Evolutionary conservation across 495 filamentous ascomycete species (phyloP).

Genomic region (Cercophora sp.): DNA sequence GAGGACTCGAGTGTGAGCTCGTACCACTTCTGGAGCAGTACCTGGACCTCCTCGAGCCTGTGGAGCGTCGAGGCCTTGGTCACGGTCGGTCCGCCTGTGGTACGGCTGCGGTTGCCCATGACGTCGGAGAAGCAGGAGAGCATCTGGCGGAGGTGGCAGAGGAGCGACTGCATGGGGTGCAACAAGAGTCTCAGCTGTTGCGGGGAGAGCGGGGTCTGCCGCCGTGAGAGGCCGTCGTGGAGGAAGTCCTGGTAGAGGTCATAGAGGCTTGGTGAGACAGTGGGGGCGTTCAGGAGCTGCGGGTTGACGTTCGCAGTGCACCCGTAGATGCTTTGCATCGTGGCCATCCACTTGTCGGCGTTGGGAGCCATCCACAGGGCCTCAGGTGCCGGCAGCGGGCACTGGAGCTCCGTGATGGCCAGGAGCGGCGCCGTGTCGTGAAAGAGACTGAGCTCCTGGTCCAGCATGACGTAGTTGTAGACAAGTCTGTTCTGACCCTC

Average conservation of each 20-base stretch:
- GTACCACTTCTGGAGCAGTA: conserved; percentile 56
- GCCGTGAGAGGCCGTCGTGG: conserved; percentile 36
- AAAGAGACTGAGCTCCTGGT: conserved; percentile 62
- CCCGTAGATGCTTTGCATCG: conserved; percentile 47
- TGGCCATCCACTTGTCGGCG: conserved; percentile 45
- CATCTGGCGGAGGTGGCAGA: conserved; percentile 47
- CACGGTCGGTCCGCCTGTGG: conserved; percentile 29
- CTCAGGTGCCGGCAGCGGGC: conserved; percentile 55
- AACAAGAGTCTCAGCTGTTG: conserved; percentile 49
- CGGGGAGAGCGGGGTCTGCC: conserved; percentile 36
- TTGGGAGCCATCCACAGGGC: conserved; percentile 45
- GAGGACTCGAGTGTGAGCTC: conserved; percentile 40
- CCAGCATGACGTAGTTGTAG: conserved; percentile 64
- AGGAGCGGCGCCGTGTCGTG: conserved; percentile 56
- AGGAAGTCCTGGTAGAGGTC: conserved; percentile 56
- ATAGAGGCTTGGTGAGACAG: conserved; percentile 46
- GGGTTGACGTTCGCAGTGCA: conserved; percentile 32
- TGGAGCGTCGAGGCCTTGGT: conserved; percentile 49
- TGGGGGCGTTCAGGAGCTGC: conserved; percentile 35
- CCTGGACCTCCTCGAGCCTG: conserved; percentile 52
- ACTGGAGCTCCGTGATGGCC: conserved; percentile 53
- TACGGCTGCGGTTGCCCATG: no score
- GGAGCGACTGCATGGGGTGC: conserved; percentile 48
- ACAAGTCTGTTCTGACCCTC: conserved; percentile 58
- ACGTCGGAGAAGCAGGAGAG: conserved; percentile 44